Evolutionary conservation across 805 yeast genomes (phyloP), one percentile per base, ranked within the genome.

Genomic region (Isabelozyma pseudorhagii): DNA sequence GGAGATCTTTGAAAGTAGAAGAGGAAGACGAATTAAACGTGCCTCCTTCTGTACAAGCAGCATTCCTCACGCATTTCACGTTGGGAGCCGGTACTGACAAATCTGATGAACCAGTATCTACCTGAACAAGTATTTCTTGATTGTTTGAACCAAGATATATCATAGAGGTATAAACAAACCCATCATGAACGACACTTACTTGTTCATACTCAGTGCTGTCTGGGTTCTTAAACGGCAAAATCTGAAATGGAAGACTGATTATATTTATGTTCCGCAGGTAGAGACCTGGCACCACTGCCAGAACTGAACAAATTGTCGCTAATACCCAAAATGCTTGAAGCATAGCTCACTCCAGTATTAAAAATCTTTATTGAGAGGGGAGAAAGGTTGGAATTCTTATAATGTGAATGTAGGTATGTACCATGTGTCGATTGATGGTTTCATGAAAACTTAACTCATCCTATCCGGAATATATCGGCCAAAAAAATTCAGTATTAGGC

Each of bases 21-120:
- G 81, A 76, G 3, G 51, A 36, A 3, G 59, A 47, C 1, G 58
- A 45, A 51, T 73, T 64, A 52, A 73, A 78, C 10, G 72, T 62
- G 25, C 81, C 81, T 46, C 63, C 74, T 3, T 40, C 18, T 14
- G 47, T 45, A 27, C 54, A 44, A 25, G 31, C 29, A 4, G 52
- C 51, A 5, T 17, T 27, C 3, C 17, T 38, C 11, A 10, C 31
- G 15, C 41, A 39, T 15, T 39, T 9, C 6, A 39, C 41, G 15
- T 39, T n/a, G 11, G 14, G 14, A 11, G 50, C 47, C 39, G 51
- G 31, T 27, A 61, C 66, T 66, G 67, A 64, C 45, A 63, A 54
- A 43, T 65, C 68, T 11, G 67, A 61, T 15, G 68, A 63, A 1
- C 68, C 68, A 40, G 68, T 65, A 39, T 64, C 68, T 14, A 64